These are phyloP conservation scores for Catunica adiposa DNA, from an alignment of 2,329 filamentous ascomycete genomes.

Conservation along the genomic window DNA sequence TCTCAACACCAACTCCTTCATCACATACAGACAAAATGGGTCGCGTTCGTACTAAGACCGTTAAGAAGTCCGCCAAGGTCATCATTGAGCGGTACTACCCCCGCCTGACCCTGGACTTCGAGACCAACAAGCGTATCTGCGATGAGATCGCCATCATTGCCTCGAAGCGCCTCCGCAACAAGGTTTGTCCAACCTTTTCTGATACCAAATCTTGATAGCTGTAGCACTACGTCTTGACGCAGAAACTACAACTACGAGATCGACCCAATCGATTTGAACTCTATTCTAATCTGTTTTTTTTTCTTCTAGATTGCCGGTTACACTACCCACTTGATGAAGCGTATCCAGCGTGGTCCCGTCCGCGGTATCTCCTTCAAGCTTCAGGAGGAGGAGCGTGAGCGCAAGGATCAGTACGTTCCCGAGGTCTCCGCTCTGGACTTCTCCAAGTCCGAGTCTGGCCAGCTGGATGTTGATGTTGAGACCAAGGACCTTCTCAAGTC, in stretches of 20 bases:
- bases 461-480: conserved; percentile 89
- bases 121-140: conserved; percentile 99
- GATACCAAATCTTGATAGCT: not conserved
- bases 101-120: conserved; percentile 96
- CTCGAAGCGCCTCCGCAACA: conserved; percentile 98
- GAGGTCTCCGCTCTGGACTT: conserved; percentile 98
- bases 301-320: conserved; percentile 72
- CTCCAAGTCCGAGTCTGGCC: conserved; percentile 80
- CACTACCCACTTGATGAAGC: conserved; percentile 99
- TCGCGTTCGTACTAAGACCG: conserved; percentile 55
- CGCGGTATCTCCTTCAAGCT: conserved; percentile 99
- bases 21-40: conserved; percentile 46
- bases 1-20: conserved; percentile 21
- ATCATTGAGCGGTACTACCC: conserved; percentile 99
- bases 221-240: not conserved
- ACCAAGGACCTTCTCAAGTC: conserved; percentile 99
- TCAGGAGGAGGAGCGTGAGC: conserved; percentile 99
- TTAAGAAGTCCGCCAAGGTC: conserved; percentile 84
- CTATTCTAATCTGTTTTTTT: not conserved
- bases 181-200: conserved; percentile 39
- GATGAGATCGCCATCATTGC: conserved; percentile 99
- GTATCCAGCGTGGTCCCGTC: conserved; percentile 97
- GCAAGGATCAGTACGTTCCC: conserved; percentile 99
- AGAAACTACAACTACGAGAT: not conserved
- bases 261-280: not conserved